phyloP scores from a whole-genome alignment of 1,139 yeast genomes.

The Kurtzmaniella quercitrusa region DNA sequence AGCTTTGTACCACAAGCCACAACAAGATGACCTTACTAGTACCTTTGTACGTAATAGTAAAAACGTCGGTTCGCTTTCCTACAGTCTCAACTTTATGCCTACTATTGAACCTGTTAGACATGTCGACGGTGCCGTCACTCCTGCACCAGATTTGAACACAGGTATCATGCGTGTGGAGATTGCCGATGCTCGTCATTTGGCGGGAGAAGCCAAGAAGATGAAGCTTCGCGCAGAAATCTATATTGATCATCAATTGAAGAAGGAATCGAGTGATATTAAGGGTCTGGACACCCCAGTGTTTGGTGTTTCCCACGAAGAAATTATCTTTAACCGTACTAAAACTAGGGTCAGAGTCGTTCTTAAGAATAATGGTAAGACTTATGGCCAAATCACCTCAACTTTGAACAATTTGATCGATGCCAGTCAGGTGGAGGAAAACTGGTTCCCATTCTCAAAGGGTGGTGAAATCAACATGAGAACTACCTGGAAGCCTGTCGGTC shows the following conservation, averaged over 20 bases:
- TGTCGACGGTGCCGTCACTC: constrained; percentile 81
- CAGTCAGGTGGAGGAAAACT: constrained; percentile 67
- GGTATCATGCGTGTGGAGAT: constrained; percentile 72
- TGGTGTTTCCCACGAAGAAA: constrained; percentile 63
- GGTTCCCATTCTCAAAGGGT: constrained; percentile 67
- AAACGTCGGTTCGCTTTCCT: constrained; percentile 69
- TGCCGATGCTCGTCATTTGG: constrained; percentile 50
- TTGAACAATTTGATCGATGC: constrained; percentile 74
- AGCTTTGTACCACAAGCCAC: constrained; percentile 51
- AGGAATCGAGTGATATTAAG: constrained; percentile 56
- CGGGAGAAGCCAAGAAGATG: constrained; percentile 41
- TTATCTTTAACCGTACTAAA: constrained; percentile 70
- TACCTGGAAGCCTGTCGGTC: constrained; percentile 81
- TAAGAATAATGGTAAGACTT: constrained; percentile 53
- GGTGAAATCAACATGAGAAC: constrained; percentile 73
- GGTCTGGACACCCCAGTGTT: constrained; percentile 67
- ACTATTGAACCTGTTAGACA: constrained; percentile 70
- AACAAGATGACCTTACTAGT: constrained; percentile 48
- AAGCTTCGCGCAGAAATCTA: constrained; percentile 70
- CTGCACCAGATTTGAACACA: constrained; percentile 90
- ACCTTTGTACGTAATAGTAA: constrained; percentile 75
- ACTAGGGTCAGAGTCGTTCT: constrained; percentile 63
- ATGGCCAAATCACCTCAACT: constrained; percentile 61
- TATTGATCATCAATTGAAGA: constrained; percentile 55
- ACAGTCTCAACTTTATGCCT: constrained; percentile 74